Conservation (phyloP, 495 filamentous ascomycete genomes). For the Penicillium silybi region DNA sequence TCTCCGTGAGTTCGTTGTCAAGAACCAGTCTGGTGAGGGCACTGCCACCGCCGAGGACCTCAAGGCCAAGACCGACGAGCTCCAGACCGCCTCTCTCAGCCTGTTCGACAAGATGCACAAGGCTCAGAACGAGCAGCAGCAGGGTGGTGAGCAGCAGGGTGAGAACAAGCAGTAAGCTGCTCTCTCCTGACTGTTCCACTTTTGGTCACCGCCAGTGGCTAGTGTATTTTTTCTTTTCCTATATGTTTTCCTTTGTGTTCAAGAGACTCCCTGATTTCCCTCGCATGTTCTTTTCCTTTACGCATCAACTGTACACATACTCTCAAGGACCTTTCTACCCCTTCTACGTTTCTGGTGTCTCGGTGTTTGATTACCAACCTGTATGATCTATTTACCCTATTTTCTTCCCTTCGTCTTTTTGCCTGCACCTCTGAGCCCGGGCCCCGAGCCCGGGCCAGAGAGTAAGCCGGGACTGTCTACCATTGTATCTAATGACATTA, state of each 20-base stretch:
- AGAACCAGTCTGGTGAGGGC: constrained; percentile 92
- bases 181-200: background rate
- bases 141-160: constrained; percentile 55
- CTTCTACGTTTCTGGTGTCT: constrained; percentile 34
- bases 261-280: constrained; percentile 27
- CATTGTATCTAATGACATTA: constrained; percentile 48
- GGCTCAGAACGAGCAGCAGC: constrained; percentile 69
- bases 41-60: constrained; percentile 80
- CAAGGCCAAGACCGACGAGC: constrained; percentile 97
- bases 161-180: constrained; percentile 78
- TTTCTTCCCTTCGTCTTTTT: constrained; percentile 27
- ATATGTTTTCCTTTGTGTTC: constrained; percentile 14
- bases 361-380: constrained; percentile 33
- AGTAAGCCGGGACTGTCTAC: constrained; percentile 34
- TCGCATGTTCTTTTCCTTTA: constrained; percentile 26
- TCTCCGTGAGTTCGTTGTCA: constrained; percentile 86
- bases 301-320: constrained; percentile 45
- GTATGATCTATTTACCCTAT: constrained; percentile 24
- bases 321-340: constrained; percentile 22
- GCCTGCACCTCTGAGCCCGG: constrained; percentile 29
- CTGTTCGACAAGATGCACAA: constrained; percentile 99
- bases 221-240: constrained; percentile 30
- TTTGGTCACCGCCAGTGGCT: constrained; percentile 8
- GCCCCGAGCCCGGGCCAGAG: constrained; percentile 2
- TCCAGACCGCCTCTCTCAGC: constrained; percentile 91